Conservation (phyloP, 2,329 filamentous ascomycete genomes). For the Fusarium humuli region DNA sequence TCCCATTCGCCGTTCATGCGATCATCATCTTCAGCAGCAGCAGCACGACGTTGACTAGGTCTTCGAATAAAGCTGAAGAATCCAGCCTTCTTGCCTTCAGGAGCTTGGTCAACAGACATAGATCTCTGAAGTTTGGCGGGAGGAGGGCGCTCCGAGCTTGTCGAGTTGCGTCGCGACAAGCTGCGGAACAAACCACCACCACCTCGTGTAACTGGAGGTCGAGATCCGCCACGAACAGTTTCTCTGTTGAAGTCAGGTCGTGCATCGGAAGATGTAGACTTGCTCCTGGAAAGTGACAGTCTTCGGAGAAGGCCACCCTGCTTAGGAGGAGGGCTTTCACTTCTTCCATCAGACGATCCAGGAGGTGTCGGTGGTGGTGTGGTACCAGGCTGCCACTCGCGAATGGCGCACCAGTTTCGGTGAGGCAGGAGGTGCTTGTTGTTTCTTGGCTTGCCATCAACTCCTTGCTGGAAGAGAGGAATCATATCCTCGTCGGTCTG, state of each 20-base stretch:
- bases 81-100: constrained; percentile 58
- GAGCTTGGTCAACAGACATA: constrained; percentile 68
- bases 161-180: constrained; percentile 53
- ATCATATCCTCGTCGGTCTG: constrained; percentile 97
- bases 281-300: constrained; percentile 55
- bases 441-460: constrained; percentile 89
- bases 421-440: constrained; percentile 91
- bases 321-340: constrained; percentile 53
- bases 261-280: constrained; percentile 51
- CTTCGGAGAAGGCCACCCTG: constrained; percentile 58
- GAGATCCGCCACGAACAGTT: constrained; percentile 56
- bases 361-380: constrained; percentile 79
- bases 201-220: constrained; percentile 61
- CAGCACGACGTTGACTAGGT: constrained; percentile 53
- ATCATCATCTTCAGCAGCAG: constrained; percentile 57
- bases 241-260: constrained; percentile 55
- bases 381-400: constrained; percentile 80
- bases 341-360: constrained; percentile 60
- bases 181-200: constrained; percentile 60
- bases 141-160: constrained; percentile 52
- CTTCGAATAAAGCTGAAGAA: constrained; percentile 58
- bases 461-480: constrained; percentile 88
- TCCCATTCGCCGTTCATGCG: constrained; percentile 67
- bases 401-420: constrained; percentile 95
- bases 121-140: constrained; percentile 63